phyloP scores from a whole-genome alignment of 2,329 filamentous ascomycete genomes.

The Penicillium sumatraense region DNA sequence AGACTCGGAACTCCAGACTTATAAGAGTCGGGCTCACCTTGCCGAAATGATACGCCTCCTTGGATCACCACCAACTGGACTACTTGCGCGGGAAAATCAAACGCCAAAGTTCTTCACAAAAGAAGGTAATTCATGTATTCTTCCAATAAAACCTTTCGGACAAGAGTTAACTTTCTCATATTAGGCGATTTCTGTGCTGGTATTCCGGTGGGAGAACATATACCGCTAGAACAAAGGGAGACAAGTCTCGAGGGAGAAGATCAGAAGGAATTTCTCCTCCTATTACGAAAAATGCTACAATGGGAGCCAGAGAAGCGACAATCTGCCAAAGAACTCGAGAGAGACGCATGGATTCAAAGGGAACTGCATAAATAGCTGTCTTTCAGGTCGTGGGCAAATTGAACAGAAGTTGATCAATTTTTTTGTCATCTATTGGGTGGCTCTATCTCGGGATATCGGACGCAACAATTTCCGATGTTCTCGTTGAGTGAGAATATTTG shows the following conservation, averaged over 20 bases:
- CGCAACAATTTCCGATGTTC: too few relatives aligned
- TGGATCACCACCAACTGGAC: conserved; percentile 45
- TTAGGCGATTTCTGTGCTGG: conserved; percentile 33
- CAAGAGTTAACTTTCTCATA: conserved; percentile 5
- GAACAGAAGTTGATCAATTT: too few relatives aligned
- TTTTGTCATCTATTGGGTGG: too few relatives aligned
- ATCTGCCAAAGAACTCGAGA: conserved; percentile 33
- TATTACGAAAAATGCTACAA: conserved; percentile 43
- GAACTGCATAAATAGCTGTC: conserved; percentile 6
- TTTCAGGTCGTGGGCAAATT: neutral
- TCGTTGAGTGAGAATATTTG: too few relatives aligned
- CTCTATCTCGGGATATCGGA: too few relatives aligned
- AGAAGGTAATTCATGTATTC: conserved; percentile 32
- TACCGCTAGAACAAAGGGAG: conserved; percentile 43
- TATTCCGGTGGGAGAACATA: conserved; percentile 23
- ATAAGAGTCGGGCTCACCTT: conserved; percentile 52
- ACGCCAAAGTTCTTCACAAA: conserved; percentile 47
- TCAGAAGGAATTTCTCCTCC: conserved; percentile 33
- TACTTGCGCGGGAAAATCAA: conserved; percentile 38
- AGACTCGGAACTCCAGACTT: conserved; percentile 45
- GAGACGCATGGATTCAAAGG: conserved; percentile 34
- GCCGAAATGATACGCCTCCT: conserved; percentile 55
- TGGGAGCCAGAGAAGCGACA: conserved; percentile 39
- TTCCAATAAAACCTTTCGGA: neutral
- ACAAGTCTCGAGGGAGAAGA: conserved; percentile 39